These are phyloP conservation scores for Gracilaria gracilis DNA, from an alignment of 23 red algal species.

Conservation along the genomic window DNA sequence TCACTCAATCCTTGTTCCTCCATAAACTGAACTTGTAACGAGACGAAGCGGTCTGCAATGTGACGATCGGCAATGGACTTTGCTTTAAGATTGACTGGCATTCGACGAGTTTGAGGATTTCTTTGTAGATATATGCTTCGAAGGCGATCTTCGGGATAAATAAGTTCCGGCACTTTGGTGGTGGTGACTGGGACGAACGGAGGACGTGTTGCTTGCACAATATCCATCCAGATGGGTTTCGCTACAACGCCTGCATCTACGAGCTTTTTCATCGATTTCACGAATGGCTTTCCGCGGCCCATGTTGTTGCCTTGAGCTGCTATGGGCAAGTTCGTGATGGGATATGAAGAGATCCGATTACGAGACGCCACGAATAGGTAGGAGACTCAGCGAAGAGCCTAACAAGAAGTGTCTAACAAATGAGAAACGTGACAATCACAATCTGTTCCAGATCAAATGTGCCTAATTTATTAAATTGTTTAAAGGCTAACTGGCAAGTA, in stretches of 20 bases:
- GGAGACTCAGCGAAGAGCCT: too few species aligned
- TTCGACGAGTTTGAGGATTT: slow-evolving; percentile 42
- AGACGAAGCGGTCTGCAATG: slow-evolving; percentile 47
- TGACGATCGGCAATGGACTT: slow-evolving; percentile 24
- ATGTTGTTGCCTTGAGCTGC: neutral
- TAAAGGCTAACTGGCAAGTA: neutral
- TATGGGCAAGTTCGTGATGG: neutral
- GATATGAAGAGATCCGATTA: neutral
- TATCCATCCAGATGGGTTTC: slow-evolving; percentile 42
- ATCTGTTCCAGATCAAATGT: neutral
- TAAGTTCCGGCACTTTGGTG: slow-evolving; percentile 26
- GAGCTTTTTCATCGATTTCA: slow-evolving; percentile 28
- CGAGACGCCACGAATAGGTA: neutral
- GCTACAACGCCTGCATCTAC: slow-evolving; percentile 20
- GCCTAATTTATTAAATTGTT: slow-evolving; percentile 25
- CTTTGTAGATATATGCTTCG: slow-evolving; percentile 48
- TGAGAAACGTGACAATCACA: neutral
- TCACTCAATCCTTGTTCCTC: slow-evolving; percentile 41
- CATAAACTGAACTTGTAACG: slow-evolving; percentile 44
- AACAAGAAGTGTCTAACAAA: too few species aligned
- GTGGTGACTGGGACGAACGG: slow-evolving; percentile 11
- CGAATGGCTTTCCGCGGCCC: slow-evolving; percentile 58
- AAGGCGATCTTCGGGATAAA: slow-evolving; percentile 65
- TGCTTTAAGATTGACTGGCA: slow-evolving; percentile 49
- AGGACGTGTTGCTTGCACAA: slow-evolving; percentile 30